phyloP scores from a whole-genome alignment of 139 green algal genomes.

The Astrephomene gubernaculifera region DNA sequence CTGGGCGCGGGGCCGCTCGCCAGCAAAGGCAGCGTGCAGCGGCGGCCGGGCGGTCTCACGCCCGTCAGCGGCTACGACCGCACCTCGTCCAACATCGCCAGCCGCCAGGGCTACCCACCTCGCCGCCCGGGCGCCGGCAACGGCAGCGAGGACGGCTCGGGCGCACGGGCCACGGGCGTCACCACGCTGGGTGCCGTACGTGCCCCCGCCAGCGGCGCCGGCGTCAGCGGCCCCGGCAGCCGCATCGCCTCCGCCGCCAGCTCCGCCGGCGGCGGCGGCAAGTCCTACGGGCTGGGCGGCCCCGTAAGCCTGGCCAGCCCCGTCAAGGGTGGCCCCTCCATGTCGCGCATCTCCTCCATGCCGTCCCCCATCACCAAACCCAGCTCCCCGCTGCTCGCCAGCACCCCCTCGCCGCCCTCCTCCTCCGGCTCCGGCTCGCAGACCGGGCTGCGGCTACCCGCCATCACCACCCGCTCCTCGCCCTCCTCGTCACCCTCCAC shows the following conservation, averaged over 20 bases:
- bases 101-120: background rate
- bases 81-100: background rate
- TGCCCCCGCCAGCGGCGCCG: background rate
- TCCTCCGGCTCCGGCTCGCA: background rate
- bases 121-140: background rate
- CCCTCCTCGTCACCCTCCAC: background rate
- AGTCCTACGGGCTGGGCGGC: slow-evolving; percentile 3
- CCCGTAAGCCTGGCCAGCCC: background rate
- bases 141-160: slow-evolving; percentile 38
- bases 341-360: background rate
- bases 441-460: slow-evolving; percentile 3
- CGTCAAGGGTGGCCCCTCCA: background rate
- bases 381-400: slow-evolving; percentile 16
- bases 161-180: background rate
- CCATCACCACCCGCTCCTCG: slow-evolving; percentile 27
- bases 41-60: slow-evolving; percentile 14
- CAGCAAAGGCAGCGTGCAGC: slow-evolving; percentile 8
- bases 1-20: background rate
- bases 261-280: background rate
- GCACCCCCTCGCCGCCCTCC: background rate
- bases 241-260: slow-evolving; percentile 18
- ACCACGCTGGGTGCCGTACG: slow-evolving; percentile 1
- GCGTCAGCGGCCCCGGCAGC: background rate
- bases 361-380: background rate
- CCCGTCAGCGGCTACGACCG: slow-evolving; percentile 31